phyloP scores from a whole-genome alignment of 495 filamentous ascomycete species.

The Cladorrhinum samala region DNA sequence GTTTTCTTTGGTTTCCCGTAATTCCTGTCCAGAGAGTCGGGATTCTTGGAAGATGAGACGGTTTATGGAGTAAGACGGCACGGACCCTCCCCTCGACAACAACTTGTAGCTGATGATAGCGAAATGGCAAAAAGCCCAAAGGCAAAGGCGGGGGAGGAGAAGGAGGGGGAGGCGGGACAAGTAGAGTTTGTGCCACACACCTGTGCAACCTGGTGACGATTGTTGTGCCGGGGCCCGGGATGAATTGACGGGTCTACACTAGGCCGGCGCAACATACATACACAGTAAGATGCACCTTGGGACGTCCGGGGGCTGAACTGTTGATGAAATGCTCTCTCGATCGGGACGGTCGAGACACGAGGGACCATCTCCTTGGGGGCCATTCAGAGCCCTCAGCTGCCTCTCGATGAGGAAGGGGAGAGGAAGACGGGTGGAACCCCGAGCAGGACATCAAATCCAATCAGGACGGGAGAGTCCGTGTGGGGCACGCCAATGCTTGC shows the following conservation, averaged over 20 bases:
- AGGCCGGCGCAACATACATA: too few relatives aligned
- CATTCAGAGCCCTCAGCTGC: constrained; percentile 1
- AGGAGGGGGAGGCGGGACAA: not conserved
- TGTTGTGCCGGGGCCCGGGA: too few relatives aligned
- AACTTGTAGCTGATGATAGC: not conserved
- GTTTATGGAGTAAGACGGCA: not conserved
- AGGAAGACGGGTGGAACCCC: not conserved
- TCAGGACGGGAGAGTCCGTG: not conserved
- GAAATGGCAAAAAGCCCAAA: not conserved
- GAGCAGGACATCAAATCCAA: constrained; percentile 8
- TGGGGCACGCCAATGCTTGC: constrained; percentile 5
- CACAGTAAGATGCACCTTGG: too few relatives aligned
- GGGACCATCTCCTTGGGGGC: constrained; percentile 2
- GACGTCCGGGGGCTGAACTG: not conserved
- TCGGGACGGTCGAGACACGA: not conserved
- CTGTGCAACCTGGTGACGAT: too few relatives aligned
- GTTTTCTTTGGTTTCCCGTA: too few relatives aligned
- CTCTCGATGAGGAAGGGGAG: constrained; percentile 4
- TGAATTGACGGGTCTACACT: too few relatives aligned
- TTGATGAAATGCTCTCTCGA: constrained; percentile 1
- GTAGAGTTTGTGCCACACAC: not conserved
- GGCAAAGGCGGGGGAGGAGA: not conserved
- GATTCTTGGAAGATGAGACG: not conserved
- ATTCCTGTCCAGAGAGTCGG: not conserved
- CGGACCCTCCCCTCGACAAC: not conserved